phyloP scores from a whole-genome alignment of 2,329 filamentous ascomycete genomes.

The Hirsutella minnesotensis region DNA sequence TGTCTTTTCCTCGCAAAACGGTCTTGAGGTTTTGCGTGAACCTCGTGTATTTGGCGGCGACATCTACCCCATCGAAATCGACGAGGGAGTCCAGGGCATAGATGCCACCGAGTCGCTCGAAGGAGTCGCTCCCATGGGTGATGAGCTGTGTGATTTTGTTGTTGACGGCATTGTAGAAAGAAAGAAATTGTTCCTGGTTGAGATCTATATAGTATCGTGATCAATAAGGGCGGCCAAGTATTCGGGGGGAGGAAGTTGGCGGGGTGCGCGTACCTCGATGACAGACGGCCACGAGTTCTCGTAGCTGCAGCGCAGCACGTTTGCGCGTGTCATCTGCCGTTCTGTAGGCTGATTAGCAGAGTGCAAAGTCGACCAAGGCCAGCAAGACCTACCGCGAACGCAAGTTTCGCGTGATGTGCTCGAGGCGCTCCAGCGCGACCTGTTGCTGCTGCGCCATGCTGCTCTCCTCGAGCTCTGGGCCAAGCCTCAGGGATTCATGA shows the following conservation, averaged over 20 bases:
- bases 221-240: neutral
- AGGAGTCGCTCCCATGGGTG: conserved; percentile 73
- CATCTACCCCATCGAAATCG: conserved; percentile 92
- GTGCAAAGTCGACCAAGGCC: neutral
- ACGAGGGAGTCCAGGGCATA: conserved; percentile 86
- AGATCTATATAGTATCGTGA: conserved; percentile 44
- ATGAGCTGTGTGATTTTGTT: conserved; percentile 54
- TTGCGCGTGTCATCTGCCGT: conserved; percentile 37
- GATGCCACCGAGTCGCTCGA: conserved; percentile 83
- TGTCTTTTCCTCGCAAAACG: conserved; percentile 82
- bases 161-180: conserved; percentile 45
- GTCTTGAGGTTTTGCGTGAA: conserved; percentile 85
- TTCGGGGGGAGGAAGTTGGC: neutral
- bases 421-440: conserved; percentile 42
- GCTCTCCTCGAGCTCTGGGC: conserved; percentile 13
- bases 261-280: conserved; percentile 36
- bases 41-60: conserved; percentile 83
- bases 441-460: conserved; percentile 34
- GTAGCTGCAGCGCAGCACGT: conserved; percentile 39
- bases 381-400: conserved; percentile 34
- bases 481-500: conserved; percentile 16
- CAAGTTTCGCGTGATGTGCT: conserved; percentile 41
- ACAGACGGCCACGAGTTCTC: conserved; percentile 41
- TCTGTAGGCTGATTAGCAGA: conserved; percentile 14
- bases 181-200: conserved; percentile 62